These are phyloP conservation scores for Triadica sebifera DNA, from an alignment of 345 rosid genomes.

Conservation along the genomic window DNA sequence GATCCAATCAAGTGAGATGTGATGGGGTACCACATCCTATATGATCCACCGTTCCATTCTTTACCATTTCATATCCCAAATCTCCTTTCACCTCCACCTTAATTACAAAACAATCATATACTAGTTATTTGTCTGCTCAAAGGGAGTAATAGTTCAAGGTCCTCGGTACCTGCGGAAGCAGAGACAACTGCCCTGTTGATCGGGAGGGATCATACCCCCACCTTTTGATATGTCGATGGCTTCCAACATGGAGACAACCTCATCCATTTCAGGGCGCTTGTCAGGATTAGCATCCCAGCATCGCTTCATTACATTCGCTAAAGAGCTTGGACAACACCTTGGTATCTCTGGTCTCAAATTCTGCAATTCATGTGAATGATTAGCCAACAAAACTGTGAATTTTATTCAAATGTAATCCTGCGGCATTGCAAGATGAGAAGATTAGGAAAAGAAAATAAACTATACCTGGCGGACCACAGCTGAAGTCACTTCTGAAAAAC, in stretches of 20 bases:
- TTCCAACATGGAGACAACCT: constrained; percentile 81
- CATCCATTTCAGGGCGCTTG: constrained; percentile 92
- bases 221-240: constrained; percentile 91
- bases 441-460: neutral
- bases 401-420: neutral
- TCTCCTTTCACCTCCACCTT: constrained; percentile 4
- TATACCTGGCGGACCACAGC: constrained; percentile 94
- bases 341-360: constrained; percentile 97
- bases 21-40: neutral
- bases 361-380: constrained; percentile 33
- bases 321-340: constrained; percentile 85
- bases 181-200: constrained; percentile 82
- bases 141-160: constrained; percentile 42
- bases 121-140: constrained; percentile 4
- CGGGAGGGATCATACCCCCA: constrained; percentile 90
- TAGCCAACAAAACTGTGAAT: neutral
- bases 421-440: neutral
- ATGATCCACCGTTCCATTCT: constrained; percentile 19
- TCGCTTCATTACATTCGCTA: constrained; percentile 87
- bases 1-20: constrained; percentile 12
- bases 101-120: constrained; percentile 14
- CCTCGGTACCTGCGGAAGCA: constrained; percentile 77
- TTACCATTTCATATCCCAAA: constrained; percentile 3
- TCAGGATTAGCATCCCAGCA: constrained; percentile 98
- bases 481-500: constrained; percentile 91